Base-by-base conservation (phyloP, 306 rosid genomes). In the Erythrophleum fordii region DNA sequence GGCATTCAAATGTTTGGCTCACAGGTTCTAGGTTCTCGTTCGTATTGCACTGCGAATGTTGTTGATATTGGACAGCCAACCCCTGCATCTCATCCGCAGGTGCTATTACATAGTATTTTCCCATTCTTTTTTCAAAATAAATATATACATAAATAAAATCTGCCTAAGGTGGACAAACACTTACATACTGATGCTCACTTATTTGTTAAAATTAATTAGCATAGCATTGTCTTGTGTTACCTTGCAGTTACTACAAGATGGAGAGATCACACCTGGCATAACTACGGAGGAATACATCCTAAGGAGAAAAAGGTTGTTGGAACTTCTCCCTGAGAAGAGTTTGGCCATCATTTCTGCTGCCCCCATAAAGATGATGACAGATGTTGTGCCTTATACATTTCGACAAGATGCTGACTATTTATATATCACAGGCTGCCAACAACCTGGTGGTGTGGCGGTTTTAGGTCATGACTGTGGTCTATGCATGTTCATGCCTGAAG, bases 401-500 rank as follows among this genome's bases (percentile, higher is more conserved):
- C 93, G 97, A 26, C 99, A 93, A 87, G 97, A 95, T 53, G 89
- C 97, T 58, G 90, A 95, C 92, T 95, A 89, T 84, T 88, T 70
- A 6, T 93, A 93, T 83, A 75, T 95, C 60, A 95, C 99, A 58
- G 99, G 99, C 83, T 95, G 98, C 87, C 96, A 89, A 82, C 99
- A 95, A 77, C 96, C 98, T 1, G 99, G 99, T 39, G 97, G 99
- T 0, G 79, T 95, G 74, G 99, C 96, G 7, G 86, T 95, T 86
- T 78, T 95, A 74, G 92, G 99, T 69, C 94, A 86, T 70, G 94
- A 93, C 28, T 86, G 79, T 68, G 99, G 98, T 61, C 86, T 95
- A 73, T 91, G 97, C 88, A 90, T 95, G 99, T 95, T 95, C 90
- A 93, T 95, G 98, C 98, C 98, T 18, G 98, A 93, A 88, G 83